phyloP scores from a whole-genome alignment of 73 alveolate species.

The Stentor roeselii region DNA sequence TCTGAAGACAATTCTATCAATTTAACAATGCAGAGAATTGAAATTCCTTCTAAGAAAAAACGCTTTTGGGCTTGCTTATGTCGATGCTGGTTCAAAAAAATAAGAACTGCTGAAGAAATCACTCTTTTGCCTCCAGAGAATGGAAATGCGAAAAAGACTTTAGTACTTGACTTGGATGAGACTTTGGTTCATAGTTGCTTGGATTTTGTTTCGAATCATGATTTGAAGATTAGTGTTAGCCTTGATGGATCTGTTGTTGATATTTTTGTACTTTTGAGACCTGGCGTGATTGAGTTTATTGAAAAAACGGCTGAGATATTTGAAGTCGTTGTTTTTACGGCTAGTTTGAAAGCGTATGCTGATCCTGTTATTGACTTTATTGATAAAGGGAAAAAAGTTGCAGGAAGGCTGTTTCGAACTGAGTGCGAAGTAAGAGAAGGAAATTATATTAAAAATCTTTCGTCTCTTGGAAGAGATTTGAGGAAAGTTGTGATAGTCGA shows the following conservation, averaged over 20 bases:
- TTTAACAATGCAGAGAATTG: no score
- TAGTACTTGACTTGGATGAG: constrained; percentile 65
- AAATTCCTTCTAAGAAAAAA: no score
- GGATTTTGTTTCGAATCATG: not conserved
- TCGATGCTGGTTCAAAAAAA: no score
- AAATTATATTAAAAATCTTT: constrained; percentile 51
- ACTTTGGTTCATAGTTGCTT: constrained; percentile 58
- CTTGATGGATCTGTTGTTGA: constrained; percentile 18
- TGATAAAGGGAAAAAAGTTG: constrained; percentile 40
- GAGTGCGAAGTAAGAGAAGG: constrained; percentile 44
- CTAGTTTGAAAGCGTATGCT: constrained; percentile 56
- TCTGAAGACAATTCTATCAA: no score
- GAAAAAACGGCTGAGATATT: constrained; percentile 46
- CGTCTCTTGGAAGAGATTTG: constrained; percentile 52
- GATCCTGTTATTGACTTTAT: constrained; percentile 56
- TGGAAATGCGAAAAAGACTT: constrained; percentile 33
- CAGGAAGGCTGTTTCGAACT: constrained; percentile 48
- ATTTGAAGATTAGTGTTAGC: not conserved
- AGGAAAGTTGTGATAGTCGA: constrained; percentile 58
- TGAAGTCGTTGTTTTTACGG: constrained; percentile 63
- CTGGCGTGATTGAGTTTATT: constrained; percentile 71
- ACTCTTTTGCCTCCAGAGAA: not conserved
- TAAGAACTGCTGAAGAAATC: not conserved
- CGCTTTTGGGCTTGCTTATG: no score
- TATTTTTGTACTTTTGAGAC: constrained; percentile 70